phyloP scores from a whole-genome alignment of 2,329 filamentous ascomycete genomes.

The Pseudocercospora pini-densiflorae region DNA sequence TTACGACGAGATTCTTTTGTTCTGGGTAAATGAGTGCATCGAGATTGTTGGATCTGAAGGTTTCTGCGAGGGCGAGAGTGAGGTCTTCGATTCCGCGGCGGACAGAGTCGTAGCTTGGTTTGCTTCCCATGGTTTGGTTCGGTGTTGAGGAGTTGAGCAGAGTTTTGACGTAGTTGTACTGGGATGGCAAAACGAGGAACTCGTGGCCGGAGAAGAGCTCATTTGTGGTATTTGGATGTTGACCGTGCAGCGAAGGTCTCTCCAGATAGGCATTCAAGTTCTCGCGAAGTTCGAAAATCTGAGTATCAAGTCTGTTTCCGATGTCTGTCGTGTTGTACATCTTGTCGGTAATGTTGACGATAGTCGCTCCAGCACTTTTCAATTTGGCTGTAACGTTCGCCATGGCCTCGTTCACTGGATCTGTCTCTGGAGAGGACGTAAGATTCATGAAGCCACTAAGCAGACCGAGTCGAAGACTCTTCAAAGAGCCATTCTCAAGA shows the following conservation, averaged over 20 bases:
- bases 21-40: constrained; percentile 68
- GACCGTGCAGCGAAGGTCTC: constrained; percentile 47
- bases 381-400: constrained; percentile 53
- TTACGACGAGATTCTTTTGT: constrained; percentile 66
- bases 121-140: constrained; percentile 38
- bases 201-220: constrained; percentile 56
- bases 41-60: constrained; percentile 55
- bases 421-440: constrained; percentile 57
- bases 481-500: constrained; percentile 42
- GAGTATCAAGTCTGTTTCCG: constrained; percentile 56
- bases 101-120: constrained; percentile 49
- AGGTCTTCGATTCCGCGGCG: constrained; percentile 58
- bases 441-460: constrained; percentile 64
- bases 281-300: constrained; percentile 64
- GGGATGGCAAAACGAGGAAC: constrained; percentile 64
- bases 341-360: constrained; percentile 56
- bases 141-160: constrained; percentile 57
- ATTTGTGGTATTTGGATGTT: constrained; percentile 51
- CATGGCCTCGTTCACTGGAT: constrained; percentile 62
- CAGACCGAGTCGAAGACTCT: constrained; percentile 54
- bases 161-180: constrained; percentile 60
- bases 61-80: constrained; percentile 54
- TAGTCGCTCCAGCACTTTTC: constrained; percentile 50
- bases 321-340: constrained; percentile 60
- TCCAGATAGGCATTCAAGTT: constrained; percentile 61